These are phyloP conservation scores for Aspergillus phoenicis DNA, from an alignment of 2,329 filamentous ascomycete genomes.

Conservation along the genomic window DNA sequence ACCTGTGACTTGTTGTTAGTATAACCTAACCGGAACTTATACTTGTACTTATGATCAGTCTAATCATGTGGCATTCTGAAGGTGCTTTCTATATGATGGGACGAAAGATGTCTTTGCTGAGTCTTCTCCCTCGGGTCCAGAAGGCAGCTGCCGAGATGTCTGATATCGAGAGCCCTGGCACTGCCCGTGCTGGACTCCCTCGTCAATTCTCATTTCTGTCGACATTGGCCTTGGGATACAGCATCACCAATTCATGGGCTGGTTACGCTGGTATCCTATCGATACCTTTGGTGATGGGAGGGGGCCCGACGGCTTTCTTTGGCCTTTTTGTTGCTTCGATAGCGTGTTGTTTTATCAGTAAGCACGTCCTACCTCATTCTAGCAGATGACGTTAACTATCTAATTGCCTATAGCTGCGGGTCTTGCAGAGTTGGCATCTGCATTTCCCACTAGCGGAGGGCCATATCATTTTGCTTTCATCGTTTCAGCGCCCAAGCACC, in stretches of 20 bases:
- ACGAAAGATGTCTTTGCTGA: not conserved
- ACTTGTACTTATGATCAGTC: not conserved
- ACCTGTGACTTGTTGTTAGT: not conserved
- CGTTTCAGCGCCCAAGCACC: conserved; percentile 17
- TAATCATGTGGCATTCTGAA: not conserved
- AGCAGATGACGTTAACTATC: not conserved
- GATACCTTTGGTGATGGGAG: conserved; percentile 26
- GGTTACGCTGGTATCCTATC: conserved; percentile 28
- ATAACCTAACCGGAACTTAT: not conserved
- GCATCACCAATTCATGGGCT: conserved; percentile 37
- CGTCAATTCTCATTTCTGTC: conserved; percentile 26
- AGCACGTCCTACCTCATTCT: not conserved
- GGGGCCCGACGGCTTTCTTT: conserved; percentile 27
- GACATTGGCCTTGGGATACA: conserved; percentile 29
- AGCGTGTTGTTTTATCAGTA: conserved; percentile 23
- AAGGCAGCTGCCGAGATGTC: not conserved
- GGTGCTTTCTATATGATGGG: not conserved
- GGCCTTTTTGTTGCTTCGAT: conserved; percentile 27
- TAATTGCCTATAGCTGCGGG: not conserved
- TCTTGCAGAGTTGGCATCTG: conserved; percentile 21
- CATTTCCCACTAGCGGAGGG: conserved; percentile 21
- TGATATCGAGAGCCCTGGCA: not conserved
- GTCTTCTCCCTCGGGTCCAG: not conserved
- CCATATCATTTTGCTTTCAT: conserved; percentile 39
- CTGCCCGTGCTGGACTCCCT: conserved; percentile 17